These are phyloP conservation scores for Rutstroemia sp. DNA, from an alignment of 2,329 filamentous ascomycete genomes.

Conservation along the genomic window DNA sequence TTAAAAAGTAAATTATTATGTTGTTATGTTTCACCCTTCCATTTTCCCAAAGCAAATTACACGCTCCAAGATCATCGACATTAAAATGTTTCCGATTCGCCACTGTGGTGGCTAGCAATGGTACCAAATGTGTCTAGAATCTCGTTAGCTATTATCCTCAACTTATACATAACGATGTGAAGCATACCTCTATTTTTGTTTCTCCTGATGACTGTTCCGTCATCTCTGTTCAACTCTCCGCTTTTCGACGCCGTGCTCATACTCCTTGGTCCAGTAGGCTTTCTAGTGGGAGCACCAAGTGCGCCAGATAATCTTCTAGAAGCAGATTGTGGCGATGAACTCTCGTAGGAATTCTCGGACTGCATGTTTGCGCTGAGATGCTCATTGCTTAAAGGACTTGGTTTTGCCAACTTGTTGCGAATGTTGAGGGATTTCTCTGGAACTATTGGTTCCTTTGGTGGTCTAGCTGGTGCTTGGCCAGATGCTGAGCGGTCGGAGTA, in stretches of 20 bases:
- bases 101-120: constrained; percentile 37
- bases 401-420: constrained; percentile 45
- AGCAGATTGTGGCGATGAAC: constrained; percentile 20
- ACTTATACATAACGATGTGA: background rate
- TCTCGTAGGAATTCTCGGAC: constrained; percentile 16
- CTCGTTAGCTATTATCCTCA: constrained; percentile 12
- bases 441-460: constrained; percentile 53
- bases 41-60: too few species aligned
- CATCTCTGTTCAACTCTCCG: constrained; percentile 24
- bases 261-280: constrained; percentile 30
- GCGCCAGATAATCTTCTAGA: constrained; percentile 21
- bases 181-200: constrained; percentile 47
- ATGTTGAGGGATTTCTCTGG: constrained; percentile 39
- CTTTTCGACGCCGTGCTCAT: constrained; percentile 26
- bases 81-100: constrained; percentile 48
- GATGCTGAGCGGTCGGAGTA: constrained; percentile 23
- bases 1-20: too few species aligned
- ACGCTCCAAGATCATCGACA: too few species aligned
- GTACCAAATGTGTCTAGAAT: constrained; percentile 46
- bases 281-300: constrained; percentile 26
- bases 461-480: constrained; percentile 44
- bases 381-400: constrained; percentile 50
- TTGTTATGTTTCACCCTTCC: too few species aligned
- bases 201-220: constrained; percentile 23
- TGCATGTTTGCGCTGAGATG: constrained; percentile 25